These are phyloP conservation scores for Drosera spatulata DNA, from an alignment of 179 eudicot genomes.

Conservation along the genomic window DNA sequence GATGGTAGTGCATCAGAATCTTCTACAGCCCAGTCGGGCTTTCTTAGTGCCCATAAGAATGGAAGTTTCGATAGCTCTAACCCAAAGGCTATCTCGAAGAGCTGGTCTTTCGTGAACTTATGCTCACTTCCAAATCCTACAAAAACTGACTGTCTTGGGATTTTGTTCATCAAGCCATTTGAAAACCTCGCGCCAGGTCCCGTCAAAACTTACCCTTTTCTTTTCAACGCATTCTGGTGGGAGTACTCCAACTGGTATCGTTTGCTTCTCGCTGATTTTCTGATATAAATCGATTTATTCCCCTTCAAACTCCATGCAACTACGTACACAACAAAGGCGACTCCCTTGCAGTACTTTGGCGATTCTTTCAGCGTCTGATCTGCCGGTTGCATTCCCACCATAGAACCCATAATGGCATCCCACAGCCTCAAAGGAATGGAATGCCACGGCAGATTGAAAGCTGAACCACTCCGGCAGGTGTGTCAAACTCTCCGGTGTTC, in stretches of 20 bases:
- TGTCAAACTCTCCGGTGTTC: background rate
- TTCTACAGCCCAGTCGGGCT: background rate
- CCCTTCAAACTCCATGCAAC: slow-evolving; percentile 17
- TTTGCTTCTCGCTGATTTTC: slow-evolving; percentile 9
- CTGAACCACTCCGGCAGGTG: slow-evolving; percentile 14
- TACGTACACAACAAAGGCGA: too few relatives aligned
- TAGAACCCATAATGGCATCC: background rate
- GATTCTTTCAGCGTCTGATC: too few relatives aligned
- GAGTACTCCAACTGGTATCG: slow-evolving; percentile 23
- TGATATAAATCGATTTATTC: slow-evolving; percentile 12
- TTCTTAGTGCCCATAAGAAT: background rate
- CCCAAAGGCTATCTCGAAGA: background rate
- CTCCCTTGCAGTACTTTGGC: background rate
- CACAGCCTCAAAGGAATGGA: slow-evolving; percentile 6
- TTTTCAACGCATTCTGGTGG: slow-evolving; percentile 5
- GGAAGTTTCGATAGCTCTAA: background rate
- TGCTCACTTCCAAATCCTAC: background rate
- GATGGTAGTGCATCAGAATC: background rate
- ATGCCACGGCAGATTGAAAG: slow-evolving; percentile 19
- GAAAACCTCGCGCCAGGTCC: background rate
- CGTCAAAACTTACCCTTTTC: slow-evolving; percentile 4
- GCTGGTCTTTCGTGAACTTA: background rate
- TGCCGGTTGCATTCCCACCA: slow-evolving; percentile 3
- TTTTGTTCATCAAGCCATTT: background rate
- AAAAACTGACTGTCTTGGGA: background rate